These are phyloP conservation scores for Exophiala aquamarina DNA, from an alignment of 2,329 filamentous ascomycete species.

Conservation along the genomic window DNA sequence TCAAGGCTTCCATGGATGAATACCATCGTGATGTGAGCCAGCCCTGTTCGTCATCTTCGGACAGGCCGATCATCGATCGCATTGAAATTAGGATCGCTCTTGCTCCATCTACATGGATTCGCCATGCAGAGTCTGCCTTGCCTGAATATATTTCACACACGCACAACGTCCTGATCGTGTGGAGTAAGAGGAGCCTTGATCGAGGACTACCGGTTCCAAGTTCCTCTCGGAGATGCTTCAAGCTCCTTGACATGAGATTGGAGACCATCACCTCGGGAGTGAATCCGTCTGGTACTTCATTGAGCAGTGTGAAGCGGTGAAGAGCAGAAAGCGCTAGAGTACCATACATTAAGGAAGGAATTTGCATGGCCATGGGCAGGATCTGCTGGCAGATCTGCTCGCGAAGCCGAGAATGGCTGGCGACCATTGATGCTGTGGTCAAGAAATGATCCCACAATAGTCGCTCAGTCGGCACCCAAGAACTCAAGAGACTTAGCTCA, in stretches of 20 bases:
- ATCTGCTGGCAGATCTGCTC: slow-evolving; percentile 43
- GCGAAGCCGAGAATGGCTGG: slow-evolving; percentile 39
- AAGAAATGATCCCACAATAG: background rate
- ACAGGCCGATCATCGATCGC: background rate
- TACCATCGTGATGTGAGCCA: slow-evolving; percentile 41
- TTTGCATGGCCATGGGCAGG: slow-evolving; percentile 45
- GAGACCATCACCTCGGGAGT: slow-evolving; percentile 39
- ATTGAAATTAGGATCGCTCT: slow-evolving; percentile 36
- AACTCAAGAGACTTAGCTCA: background rate
- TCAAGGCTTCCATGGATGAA: slow-evolving; percentile 42
- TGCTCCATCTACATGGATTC: slow-evolving; percentile 44
- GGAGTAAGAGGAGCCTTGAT: slow-evolving; percentile 20
- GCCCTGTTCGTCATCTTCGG: slow-evolving; percentile 22
- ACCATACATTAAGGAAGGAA: slow-evolving; percentile 43
- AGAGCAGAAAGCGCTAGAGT: slow-evolving; percentile 45
- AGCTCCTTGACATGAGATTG: slow-evolving; percentile 40
- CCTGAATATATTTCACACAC: slow-evolving; percentile 45
- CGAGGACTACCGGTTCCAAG: slow-evolving; percentile 33
- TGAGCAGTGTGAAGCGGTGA: slow-evolving; percentile 38
- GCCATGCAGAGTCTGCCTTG: slow-evolving; percentile 42
- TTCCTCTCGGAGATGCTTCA: slow-evolving; percentile 42
- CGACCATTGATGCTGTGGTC: slow-evolving; percentile 1
- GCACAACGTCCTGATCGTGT: slow-evolving; percentile 44
- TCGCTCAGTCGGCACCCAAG: background rate
- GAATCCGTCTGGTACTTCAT: slow-evolving; percentile 37